Base-by-base conservation (phyloP, 1,139 yeast species). In the Protomyces arabidopsidicola region DNA sequence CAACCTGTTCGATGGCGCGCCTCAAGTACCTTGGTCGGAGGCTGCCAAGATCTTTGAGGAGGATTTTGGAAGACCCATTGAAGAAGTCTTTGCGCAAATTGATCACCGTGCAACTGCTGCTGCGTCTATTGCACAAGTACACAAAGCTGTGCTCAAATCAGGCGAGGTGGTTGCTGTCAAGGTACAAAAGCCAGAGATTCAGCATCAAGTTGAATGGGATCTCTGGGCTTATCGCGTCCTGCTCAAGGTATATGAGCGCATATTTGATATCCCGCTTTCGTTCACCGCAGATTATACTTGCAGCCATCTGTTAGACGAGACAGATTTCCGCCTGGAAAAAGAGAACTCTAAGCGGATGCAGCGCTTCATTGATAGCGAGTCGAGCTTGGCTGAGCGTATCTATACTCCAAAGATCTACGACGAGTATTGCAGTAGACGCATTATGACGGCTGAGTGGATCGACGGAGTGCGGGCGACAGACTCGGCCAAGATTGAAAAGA, bases 81-180 rank as follows among this genome's bases (percentile, higher is more conserved):
- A 76, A 8, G 75, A 75, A 31, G 69, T 81, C 2, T 85, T 85
- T 70, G 77, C 74, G 8, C 68, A 69, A 27, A 76, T 86, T 50
- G 84, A 82, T 53, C 82, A 79, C 65, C 71, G 67, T 0, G 87
- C 90, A 0, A 74, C 85, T 16, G 91, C 90, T 4, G 82, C 87
- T 71, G 91, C 90, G 0, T 83, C 87, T 9, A 82, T 86, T 67
- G 90, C 91, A 0, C 91, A 86, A 71, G 91, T 86, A 2, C 90
- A 86, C 71, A 75, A 75, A 66, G 91, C 83, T 0, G 71, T 70
- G 50, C 75, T 87, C 67, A 76, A 74, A 66, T 72, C 75, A n/a
- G 87, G 86, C 6, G 80, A 80, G 54, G 71, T 74, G 60, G 90
- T 86, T 5, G 91, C 90, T 0, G 81, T 86, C 52, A 86, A 86